Evolutionary conservation across 768 basidiomycete genomes (phyloP).

Genomic region (Mycena pura): DNA sequence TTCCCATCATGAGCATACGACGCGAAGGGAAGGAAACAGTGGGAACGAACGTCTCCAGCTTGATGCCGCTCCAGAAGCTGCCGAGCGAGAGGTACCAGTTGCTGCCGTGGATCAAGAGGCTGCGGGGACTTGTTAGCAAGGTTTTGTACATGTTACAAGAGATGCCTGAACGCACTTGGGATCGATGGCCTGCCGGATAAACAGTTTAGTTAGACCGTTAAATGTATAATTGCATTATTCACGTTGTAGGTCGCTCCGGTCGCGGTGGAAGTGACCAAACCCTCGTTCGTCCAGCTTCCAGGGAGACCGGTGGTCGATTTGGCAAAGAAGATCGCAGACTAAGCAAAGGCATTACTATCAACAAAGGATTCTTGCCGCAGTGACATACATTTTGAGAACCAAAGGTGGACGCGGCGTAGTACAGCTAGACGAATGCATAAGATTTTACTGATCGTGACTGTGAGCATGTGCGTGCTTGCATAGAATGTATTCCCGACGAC

Average conservation of each 20-base stretch:
- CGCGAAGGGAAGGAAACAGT: background rate
- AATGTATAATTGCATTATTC: conserved; percentile 30
- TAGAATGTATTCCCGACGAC: conserved; percentile 32
- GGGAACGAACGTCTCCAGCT: conserved; percentile 39
- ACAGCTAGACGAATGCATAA: conserved; percentile 44
- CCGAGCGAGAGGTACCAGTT: conserved; percentile 59
- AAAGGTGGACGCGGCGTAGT: conserved; percentile 61
- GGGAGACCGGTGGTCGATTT: conserved; percentile 56
- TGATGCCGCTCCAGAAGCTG: conserved; percentile 65
- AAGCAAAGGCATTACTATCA: background rate
- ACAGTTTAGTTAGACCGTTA: conserved; percentile 25
- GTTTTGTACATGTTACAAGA: conserved; percentile 29
- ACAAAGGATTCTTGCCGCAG: background rate
- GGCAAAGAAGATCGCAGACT: conserved; percentile 63
- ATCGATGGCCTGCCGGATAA: conserved; percentile 51
- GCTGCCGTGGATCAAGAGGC: conserved; percentile 32
- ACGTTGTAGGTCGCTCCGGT: conserved; percentile 46
- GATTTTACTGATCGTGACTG: too few relatives aligned
- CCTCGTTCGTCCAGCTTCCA: conserved; percentile 53
- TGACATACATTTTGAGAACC: conserved; percentile 53
- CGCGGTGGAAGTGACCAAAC: conserved; percentile 53
- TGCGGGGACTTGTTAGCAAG: conserved; percentile 33
- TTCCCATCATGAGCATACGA: background rate
- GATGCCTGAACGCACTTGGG: conserved; percentile 56
- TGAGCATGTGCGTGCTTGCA: conserved; percentile 26